Evolutionary conservation across 2,329 filamentous ascomycete genomes (phyloP), one percentile per base, ranked within the genome.

Genomic region (Sarocladium strictum): DNA sequence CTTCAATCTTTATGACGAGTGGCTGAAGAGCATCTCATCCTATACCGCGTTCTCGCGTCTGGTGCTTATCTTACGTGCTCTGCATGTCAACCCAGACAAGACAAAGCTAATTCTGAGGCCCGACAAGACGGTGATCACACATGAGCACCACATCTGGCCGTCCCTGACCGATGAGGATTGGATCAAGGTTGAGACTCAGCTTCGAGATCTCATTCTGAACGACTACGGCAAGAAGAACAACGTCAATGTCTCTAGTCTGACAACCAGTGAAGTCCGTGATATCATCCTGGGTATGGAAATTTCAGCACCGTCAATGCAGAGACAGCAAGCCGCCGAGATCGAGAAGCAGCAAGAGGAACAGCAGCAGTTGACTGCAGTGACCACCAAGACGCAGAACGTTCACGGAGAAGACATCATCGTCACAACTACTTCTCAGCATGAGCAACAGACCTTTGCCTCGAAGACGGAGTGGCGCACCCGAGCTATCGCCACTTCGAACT

Each of bases 191-290:
- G 94, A 99, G 78, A 91, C 91, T 45, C 90, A 96, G 67, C 77
- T 99, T 40, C 87, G 94, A 69, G 94, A 99, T 76, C 76, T 99
- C 60, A 99, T 99, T 64, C 69, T 99, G 62, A 97, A 97, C 62
- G 94, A 99, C 68, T 99, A 99, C 68, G 94, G 94, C 67, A 99
- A 97, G 83, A 99, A 99, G 82, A 99, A 99, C 78, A 99, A 97
- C 63, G 94, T 99, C 76, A 99, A 99, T 64, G 93, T 94, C 12
- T 95, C 95, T 15, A 96, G 91, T 69, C 79, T 99, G 72, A 99
- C 94, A 1, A 96, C 85, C 67, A 96, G 89, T 64, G 94, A 99
- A 82, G 94, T 99, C 52, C 86, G 94, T 63, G 94, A 99, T 67
- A 97, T 99, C 64, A 99, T 99, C 63, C 75, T 99, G 59, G 94